Conservation (phyloP, 1,284 basidiomycete genomes). For the Garcileccinum viscosum region DNA sequence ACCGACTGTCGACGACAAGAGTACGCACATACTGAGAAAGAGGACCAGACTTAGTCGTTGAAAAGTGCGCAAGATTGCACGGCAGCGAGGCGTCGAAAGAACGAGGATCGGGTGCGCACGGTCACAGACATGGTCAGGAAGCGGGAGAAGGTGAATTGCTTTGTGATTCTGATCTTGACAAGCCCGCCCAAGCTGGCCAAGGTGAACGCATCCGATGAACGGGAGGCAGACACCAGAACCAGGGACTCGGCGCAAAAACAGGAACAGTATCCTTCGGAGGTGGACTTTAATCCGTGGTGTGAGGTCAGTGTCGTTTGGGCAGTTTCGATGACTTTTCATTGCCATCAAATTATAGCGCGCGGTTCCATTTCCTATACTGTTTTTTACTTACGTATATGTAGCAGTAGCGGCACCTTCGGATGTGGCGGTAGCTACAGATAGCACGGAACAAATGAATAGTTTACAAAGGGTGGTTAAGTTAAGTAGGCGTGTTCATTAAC, state of each 20-base stretch:
- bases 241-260: constrained; percentile 45
- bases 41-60: constrained; percentile 86
- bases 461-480: no score
- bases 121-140: constrained; percentile 85
- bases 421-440: no score
- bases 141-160: constrained; percentile 88
- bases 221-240: constrained; percentile 68
- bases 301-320: no score
- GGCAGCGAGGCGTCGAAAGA: constrained; percentile 88
- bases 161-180: constrained; percentile 82
- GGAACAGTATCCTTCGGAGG: constrained; percentile 60
- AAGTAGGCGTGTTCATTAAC: no score
- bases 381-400: constrained; percentile 23
- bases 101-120: constrained; percentile 83
- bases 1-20: constrained; percentile 84
- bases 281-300: constrained; percentile 76
- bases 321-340: no score
- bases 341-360: not conserved
- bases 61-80: constrained; percentile 79
- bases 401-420: no score
- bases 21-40: constrained; percentile 86
- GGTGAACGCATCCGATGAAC: constrained; percentile 55
- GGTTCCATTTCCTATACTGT: not conserved
- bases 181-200: constrained; percentile 81
- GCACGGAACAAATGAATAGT: no score